Conservation (phyloP, 805 yeast genomes). For the Yamadazyma nakazawae region DNA sequence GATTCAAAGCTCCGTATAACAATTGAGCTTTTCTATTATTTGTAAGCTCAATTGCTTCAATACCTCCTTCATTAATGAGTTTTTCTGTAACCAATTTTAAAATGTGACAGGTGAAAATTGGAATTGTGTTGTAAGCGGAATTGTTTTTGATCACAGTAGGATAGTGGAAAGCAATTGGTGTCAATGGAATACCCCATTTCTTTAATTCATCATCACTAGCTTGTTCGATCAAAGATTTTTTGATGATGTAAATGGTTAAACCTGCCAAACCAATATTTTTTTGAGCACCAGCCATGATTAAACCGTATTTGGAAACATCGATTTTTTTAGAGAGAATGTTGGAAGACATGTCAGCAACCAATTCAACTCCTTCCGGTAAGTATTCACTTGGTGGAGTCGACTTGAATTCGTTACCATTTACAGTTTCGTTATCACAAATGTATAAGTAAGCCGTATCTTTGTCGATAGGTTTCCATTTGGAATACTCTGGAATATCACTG, state of each 20-base stretch:
- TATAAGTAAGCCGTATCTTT: conserved; percentile 78
- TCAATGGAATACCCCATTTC: conserved; percentile 62
- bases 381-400: conserved; percentile 49
- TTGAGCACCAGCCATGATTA: conserved; percentile 97
- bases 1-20: conserved; percentile 64
- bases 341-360: conserved; percentile 94
- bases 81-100: conserved; percentile 72
- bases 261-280: conserved; percentile 98
- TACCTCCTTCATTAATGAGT: conserved; percentile 68
- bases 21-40: conserved; percentile 60
- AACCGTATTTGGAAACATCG: conserved; percentile 81
- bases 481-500: conserved; percentile 61
- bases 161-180: conserved; percentile 86
- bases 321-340: conserved; percentile 78
- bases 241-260: conserved; percentile 84
- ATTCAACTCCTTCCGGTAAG: conserved; percentile 64
- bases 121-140: conserved; percentile 93
- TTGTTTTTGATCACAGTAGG: conserved; percentile 84
- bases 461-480: conserved; percentile 58
- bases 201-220: conserved; percentile 61
- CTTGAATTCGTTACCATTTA: conserved; percentile 83
- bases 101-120: conserved; percentile 87
- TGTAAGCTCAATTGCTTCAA: conserved; percentile 53
- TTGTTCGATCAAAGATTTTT: conserved; percentile 69
- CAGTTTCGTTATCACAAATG: conserved; percentile 96